phyloP scores from a whole-genome alignment of 495 filamentous ascomycete species.

The Monascus purpureus region DNA sequence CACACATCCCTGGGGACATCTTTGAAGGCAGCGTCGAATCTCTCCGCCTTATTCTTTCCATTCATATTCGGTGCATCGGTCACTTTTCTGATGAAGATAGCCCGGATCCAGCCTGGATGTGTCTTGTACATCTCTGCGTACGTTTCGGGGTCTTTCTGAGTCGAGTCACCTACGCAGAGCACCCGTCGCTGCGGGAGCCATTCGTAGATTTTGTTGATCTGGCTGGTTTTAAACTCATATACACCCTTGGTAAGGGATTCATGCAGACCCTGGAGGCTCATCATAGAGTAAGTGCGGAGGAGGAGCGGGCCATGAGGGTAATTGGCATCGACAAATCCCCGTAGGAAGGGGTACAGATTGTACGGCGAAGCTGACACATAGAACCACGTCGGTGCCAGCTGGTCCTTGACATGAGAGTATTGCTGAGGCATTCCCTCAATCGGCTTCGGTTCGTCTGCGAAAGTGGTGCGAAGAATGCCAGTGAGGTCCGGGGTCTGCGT shows the following conservation, averaged over 20 bases:
- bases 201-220: conserved; percentile 58
- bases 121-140: conserved; percentile 60
- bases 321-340: conserved; percentile 46
- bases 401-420: conserved; percentile 47
- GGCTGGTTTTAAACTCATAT: conserved; percentile 72
- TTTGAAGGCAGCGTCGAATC: conserved; percentile 77
- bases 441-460: conserved; percentile 56
- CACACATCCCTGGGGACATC: conserved; percentile 55
- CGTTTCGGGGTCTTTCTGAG: conserved; percentile 81
- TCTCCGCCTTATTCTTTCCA: conserved; percentile 53
- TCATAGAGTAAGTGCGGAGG: conserved; percentile 76
- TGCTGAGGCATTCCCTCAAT: conserved; percentile 74
- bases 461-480: conserved; percentile 72
- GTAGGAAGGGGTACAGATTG: conserved; percentile 86
- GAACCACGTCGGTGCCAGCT: conserved; percentile 62
- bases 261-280: conserved; percentile 67
- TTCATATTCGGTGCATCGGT: conserved; percentile 58
- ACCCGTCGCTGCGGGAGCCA: conserved; percentile 70
- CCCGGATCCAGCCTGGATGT: conserved; percentile 58
- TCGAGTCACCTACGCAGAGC: conserved; percentile 79
- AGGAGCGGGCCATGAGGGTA: conserved; percentile 70
- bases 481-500: conserved; percentile 66
- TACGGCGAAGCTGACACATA: conserved; percentile 93
- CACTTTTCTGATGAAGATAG: conserved; percentile 75
- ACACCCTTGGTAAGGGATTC: conserved; percentile 68